Evolutionary conservation across 2,329 filamentous ascomycete genomes (phyloP), one percentile per base, ranked within the genome.

Genomic region (Ceratocystis cacaofunesta): DNA sequence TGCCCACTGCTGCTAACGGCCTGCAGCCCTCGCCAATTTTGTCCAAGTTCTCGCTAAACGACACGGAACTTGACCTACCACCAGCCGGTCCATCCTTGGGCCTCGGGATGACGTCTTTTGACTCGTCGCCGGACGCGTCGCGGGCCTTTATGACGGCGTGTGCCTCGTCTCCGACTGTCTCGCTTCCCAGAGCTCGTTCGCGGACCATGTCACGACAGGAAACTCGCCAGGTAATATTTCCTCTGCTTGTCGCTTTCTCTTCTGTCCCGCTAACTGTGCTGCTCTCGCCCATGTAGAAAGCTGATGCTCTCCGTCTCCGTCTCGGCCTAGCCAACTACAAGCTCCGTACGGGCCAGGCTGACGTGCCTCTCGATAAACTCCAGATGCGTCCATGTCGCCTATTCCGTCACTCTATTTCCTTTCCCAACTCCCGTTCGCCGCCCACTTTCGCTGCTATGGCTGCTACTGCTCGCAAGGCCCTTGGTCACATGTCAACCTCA

Each of bases 281-380:
- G 19, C 61, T 57, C 17, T 30, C 44, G 36, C 25, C n/a, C 3
- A 43, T 65, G 64, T 73, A 88, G 80, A 81, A 82, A 74, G 85
- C 85, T 22, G 82, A 87, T 71, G 82, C 84, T 61, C 77, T 91
- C 57, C 81, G 81, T 63, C 79, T 89, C 8, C 82, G 87, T n/a
- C 81, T 92, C 17, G 79, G 82, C 32, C 80, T 90, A 22, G 88
- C 87, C 15, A 82, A 82, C 71, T 91, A 90, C 78, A 91, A 91
- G 75, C 78, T 92, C 69, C 81, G 80, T 66, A 91, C 88, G 1
- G 85, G 87, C 67, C 88, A 92, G 74, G 81, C 84, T 64, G 76
- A 82, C 66, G 79, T 88, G 32, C 85, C 87, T 1, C 79, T 89
- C 68, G 78, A 84, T 65, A 75, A 82, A 58, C 77, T 90, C 22